Evolutionary conservation across 1,284 basidiomycete species (phyloP).

Genomic region (Rhodofomes roseus): DNA sequence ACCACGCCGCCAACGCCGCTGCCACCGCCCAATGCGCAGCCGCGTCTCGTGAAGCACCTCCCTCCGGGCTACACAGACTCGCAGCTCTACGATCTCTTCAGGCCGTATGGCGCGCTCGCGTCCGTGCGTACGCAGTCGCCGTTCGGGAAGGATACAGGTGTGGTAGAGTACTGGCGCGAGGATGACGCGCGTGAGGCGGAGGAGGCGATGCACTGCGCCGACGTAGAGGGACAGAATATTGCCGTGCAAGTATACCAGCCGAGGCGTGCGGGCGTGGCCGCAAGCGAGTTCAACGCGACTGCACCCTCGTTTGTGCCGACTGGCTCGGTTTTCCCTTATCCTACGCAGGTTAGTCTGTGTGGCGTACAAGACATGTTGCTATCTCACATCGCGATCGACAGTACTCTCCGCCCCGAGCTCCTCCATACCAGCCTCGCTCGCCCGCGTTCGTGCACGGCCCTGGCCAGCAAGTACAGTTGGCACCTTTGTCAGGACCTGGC

Average conservation of each 20-base stretch:
- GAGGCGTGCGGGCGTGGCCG: conserved; percentile 43
- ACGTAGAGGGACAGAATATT: conserved; percentile 77
- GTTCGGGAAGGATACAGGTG: conserved; percentile 67
- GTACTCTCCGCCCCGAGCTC: conserved; percentile 60
- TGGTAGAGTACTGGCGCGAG: conserved; percentile 87
- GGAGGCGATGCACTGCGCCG: conserved; percentile 75
- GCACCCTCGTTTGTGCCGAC: conserved; percentile 75
- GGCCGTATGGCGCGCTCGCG: conserved; percentile 69
- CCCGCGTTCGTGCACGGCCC: conserved; percentile 76
- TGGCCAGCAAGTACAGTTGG: conserved; percentile 84
- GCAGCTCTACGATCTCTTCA: conserved; percentile 75
- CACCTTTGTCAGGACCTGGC: conserved; percentile 68
- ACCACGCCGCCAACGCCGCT: conserved; percentile 67
- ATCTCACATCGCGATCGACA: conserved; percentile 19
- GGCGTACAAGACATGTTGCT: conserved; percentile 4
- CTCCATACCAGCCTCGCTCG: conserved; percentile 35
- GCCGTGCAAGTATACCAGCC: conserved; percentile 74
- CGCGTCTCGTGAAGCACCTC: conserved; percentile 76
- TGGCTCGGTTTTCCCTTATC: conserved; percentile 52
- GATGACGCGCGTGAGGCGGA: conserved; percentile 80
- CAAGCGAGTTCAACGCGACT: conserved; percentile 64
- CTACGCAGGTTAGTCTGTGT: conserved; percentile 39
- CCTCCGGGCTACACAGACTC: conserved; percentile 65
- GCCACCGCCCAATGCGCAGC: conserved; percentile 68
- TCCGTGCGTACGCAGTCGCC: conserved; percentile 68